Conservation (phyloP, 2,329 filamentous ascomycete species). For the Grosmannia clavigera region DNA sequence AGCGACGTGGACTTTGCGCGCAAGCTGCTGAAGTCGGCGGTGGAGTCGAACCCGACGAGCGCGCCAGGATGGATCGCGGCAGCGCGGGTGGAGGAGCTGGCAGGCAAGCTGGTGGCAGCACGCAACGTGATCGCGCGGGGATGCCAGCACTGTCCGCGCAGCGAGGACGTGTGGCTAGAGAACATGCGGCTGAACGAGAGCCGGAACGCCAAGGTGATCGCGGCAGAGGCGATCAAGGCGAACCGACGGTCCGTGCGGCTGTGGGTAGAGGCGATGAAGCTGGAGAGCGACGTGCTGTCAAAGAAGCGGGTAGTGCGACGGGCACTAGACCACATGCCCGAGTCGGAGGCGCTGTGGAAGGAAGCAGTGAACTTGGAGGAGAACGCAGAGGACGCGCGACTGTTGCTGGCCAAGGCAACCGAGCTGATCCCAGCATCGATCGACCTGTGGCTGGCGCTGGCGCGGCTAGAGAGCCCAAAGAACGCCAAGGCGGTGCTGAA, state of each 20-base stretch:
- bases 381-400: constrained; percentile 71
- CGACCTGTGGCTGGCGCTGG: constrained; percentile 89
- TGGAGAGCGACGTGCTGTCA: constrained; percentile 69
- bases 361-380: constrained; percentile 93
- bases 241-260: constrained; percentile 80
- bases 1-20: constrained; percentile 93
- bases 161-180: constrained; percentile 91
- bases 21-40: constrained; percentile 86
- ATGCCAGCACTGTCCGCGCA: constrained; percentile 84
- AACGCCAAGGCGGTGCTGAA: constrained; percentile 94
- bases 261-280: constrained; percentile 91
- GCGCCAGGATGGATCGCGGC: constrained; percentile 94
- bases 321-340: constrained; percentile 82
- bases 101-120: constrained; percentile 81
- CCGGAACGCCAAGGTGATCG: constrained; percentile 91
- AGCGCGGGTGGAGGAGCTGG: constrained; percentile 81
- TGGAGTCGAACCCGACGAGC: constrained; percentile 92
- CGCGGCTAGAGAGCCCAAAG: constrained; percentile 75
- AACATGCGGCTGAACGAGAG: constrained; percentile 88
- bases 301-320: constrained; percentile 90
- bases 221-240: constrained; percentile 81
- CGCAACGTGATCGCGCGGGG: constrained; percentile 79
- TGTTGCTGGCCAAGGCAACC: constrained; percentile 87
- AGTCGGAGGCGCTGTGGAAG: constrained; percentile 96
- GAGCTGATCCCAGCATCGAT: constrained; percentile 90